Conservation (phyloP, 305 asterid species). For the Andrographis paniculata region DNA sequence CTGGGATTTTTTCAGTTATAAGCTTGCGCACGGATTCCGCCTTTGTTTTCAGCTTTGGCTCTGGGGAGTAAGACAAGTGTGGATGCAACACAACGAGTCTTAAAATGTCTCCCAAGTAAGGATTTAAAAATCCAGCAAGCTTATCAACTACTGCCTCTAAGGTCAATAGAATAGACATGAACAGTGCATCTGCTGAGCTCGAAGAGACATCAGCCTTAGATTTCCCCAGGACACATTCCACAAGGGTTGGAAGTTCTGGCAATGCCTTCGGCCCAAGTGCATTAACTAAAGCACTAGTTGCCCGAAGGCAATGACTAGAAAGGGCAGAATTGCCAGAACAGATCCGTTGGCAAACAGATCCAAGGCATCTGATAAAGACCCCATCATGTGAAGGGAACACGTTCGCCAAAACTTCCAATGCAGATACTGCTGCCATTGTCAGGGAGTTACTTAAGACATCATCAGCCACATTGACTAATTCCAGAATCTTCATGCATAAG, state of each 20-base stretch:
- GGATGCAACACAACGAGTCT: slow-evolving; percentile 65
- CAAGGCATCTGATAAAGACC: slow-evolving; percentile 58
- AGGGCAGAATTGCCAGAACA: slow-evolving; percentile 46
- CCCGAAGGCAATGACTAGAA: slow-evolving; percentile 64
- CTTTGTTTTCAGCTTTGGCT: slow-evolving; percentile 51
- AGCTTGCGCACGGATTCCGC: slow-evolving; percentile 70
- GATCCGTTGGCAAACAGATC: slow-evolving; percentile 53
- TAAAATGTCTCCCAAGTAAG: slow-evolving; percentile 61
- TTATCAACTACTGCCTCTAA: slow-evolving; percentile 68
- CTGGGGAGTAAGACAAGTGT: slow-evolving; percentile 36
- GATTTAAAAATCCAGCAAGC: slow-evolving; percentile 81
- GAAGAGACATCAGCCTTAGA: slow-evolving; percentile 32
- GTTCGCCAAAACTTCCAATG: slow-evolving; percentile 59
- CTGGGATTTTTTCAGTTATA: slow-evolving; percentile 68
- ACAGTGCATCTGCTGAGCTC: slow-evolving; percentile 34
- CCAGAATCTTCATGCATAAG: slow-evolving; percentile 50
- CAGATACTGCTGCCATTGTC: slow-evolving; percentile 64
- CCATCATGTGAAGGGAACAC: slow-evolving; percentile 53
- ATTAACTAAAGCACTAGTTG: slow-evolving; percentile 66
- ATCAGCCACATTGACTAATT: slow-evolving; percentile 42
- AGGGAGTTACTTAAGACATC: slow-evolving; percentile 38
- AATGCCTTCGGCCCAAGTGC: slow-evolving; percentile 82
- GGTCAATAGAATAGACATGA: slow-evolving; percentile 53
- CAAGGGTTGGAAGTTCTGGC: slow-evolving; percentile 67
- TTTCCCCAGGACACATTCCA: slow-evolving; percentile 46